Evolutionary conservation across 192 early-diverging fungal genomes (phyloP).

Genomic region (Gonapodya prolifera): DNA sequence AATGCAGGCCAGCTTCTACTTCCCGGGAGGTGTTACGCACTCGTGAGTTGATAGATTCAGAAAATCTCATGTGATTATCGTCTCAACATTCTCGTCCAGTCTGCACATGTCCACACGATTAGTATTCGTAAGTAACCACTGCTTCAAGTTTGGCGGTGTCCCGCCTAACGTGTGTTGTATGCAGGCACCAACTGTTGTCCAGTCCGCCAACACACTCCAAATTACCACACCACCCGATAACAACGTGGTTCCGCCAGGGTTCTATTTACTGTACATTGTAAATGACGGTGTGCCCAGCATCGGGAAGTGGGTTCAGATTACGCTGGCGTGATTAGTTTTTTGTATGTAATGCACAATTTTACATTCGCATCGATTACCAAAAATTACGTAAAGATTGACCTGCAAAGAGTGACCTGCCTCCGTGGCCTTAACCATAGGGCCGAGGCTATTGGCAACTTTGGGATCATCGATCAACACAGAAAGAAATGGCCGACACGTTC

Average conservation of each 20-base stretch:
- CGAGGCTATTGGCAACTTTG: too few relatives aligned
- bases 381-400: too few relatives aligned
- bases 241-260: slow-evolving; percentile 42
- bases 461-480: too few relatives aligned
- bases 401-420: too few relatives aligned
- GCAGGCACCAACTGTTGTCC: neutral
- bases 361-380: too few relatives aligned
- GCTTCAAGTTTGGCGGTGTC: neutral
- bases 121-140: neutral
- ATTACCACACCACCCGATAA: slow-evolving; percentile 30
- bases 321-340: too few relatives aligned
- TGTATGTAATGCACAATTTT: too few relatives aligned
- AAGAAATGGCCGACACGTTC: neutral
- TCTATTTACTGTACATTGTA: slow-evolving; percentile 30
- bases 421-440: too few relatives aligned
- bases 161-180: neutral
- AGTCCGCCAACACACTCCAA: neutral
- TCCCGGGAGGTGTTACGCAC: slow-evolving; percentile 24
- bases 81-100: neutral
- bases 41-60: slow-evolving; percentile 11
- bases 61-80: neutral
- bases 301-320: neutral
- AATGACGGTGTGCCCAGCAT: slow-evolving; percentile 29
- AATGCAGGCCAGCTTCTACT: slow-evolving; percentile 33
- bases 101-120: neutral